phyloP scores from a whole-genome alignment of 805 yeast species.

The Lachancea kluyveri region DNA sequence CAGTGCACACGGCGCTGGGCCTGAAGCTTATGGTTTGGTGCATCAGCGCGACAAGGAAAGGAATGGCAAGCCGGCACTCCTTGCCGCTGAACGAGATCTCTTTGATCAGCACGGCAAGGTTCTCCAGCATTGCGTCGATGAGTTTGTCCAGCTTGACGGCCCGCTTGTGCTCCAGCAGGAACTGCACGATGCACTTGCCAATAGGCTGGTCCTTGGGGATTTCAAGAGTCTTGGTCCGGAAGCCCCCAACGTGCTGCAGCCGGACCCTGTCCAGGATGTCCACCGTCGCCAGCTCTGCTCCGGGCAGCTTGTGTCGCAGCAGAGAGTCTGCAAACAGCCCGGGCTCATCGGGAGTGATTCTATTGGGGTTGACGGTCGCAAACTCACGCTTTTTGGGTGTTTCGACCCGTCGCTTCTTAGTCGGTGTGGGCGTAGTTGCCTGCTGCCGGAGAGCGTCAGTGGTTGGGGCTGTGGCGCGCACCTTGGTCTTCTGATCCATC shows the following conservation, averaged over 20 bases:
- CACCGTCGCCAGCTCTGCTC: constrained; percentile 21
- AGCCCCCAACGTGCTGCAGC: constrained; percentile 13
- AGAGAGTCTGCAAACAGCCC: constrained; percentile 21
- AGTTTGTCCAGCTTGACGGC: constrained; percentile 17
- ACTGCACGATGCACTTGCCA: constrained; percentile 18
- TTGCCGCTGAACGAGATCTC: constrained; percentile 19
- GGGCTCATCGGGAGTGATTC: constrained; percentile 20
- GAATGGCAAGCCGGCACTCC: constrained; percentile 36
- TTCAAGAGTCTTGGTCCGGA: constrained; percentile 12
- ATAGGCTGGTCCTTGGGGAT: constrained; percentile 18
- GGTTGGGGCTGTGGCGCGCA: constrained; percentile 1
- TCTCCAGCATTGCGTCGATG: constrained; percentile 21
- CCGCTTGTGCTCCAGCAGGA: constrained; percentile 15
- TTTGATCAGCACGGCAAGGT: constrained; percentile 23
- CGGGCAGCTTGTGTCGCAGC: constrained; percentile 19
- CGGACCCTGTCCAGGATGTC: constrained; percentile 22
- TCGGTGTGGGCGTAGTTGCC: not conserved
- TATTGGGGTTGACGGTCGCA: constrained; percentile 13
- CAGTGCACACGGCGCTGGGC: constrained; percentile 49
- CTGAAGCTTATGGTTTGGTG: constrained; percentile 52
- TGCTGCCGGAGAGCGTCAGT: no score
- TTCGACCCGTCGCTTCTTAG: constrained; percentile 12
- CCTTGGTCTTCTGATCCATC: constrained; percentile 38
- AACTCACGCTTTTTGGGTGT: constrained; percentile 2
- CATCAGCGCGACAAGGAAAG: constrained; percentile 54